Percentiles rank a stretch among this genome's conserved stretches.
Conservation (phyloP, 768 basidiomycete species). For the Saitozyma podzolica region DNA sequence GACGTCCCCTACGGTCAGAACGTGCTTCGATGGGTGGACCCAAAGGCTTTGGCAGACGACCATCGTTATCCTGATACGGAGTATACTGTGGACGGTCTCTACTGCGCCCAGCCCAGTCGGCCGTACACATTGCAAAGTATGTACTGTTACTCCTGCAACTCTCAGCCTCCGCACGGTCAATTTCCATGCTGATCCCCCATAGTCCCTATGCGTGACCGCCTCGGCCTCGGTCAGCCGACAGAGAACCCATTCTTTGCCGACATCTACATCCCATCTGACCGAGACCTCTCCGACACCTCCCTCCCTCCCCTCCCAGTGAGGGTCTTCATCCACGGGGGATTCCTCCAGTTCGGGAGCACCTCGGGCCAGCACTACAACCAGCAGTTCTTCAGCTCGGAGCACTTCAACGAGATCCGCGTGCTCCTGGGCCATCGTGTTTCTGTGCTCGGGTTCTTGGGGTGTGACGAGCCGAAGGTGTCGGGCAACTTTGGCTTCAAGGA, state of each 20-base stretch:
- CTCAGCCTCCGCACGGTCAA: too few relatives aligned
- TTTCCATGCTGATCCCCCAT: conserved; percentile 53
- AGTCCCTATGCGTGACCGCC: conserved; percentile 61
- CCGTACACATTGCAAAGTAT: conserved; percentile 39
- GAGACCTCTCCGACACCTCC: conserved; percentile 28
- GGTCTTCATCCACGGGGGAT: conserved; percentile 77
- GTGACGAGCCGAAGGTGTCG: conserved; percentile 62
- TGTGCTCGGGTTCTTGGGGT: conserved; percentile 73
- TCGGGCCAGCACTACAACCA: conserved; percentile 65
- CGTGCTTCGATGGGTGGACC: conserved; percentile 66
- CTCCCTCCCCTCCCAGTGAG: conserved; percentile 61
- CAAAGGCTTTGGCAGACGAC: conserved; percentile 59
- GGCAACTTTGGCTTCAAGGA: conserved; percentile 86
- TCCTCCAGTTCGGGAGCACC: conserved; percentile 76
- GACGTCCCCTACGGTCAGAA: conserved; percentile 74
- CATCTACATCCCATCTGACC: conserved; percentile 55
- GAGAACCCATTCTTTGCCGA: conserved; percentile 72
- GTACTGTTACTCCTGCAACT: not conserved
- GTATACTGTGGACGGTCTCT: conserved; percentile 63
- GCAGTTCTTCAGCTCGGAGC: conserved; percentile 66
- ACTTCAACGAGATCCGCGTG: conserved; percentile 67
- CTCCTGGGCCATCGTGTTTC: conserved; percentile 76
- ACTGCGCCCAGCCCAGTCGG: conserved; percentile 53
- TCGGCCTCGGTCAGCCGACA: conserved; percentile 67
- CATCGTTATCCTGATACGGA: conserved; percentile 62